A percentile compares a stretch with the other conserved stretches of the same genome.
Conservation (phyloP, 352 stramenopile genomes). For the Phytophthora idaei region DNA sequence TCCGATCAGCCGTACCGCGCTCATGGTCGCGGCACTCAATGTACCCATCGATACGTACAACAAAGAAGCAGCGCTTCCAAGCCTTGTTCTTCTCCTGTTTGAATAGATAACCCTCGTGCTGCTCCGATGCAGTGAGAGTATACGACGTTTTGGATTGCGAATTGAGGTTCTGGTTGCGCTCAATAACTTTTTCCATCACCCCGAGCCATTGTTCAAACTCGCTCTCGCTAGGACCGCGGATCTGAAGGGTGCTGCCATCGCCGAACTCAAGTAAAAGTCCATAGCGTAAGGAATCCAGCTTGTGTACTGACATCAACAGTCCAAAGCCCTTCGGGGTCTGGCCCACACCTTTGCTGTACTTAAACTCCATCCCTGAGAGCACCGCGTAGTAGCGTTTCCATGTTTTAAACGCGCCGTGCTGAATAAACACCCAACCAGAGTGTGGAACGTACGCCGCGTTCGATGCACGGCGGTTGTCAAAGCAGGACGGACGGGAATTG, state of each 20-base stretch:
- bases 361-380: conserved; percentile 75
- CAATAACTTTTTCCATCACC: conserved; percentile 55
- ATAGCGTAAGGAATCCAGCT: conserved; percentile 50
- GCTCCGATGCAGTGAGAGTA: conserved; percentile 61
- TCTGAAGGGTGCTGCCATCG: conserved; percentile 46
- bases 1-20: conserved; percentile 44
- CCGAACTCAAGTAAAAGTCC: conserved; percentile 64
- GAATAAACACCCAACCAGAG: conserved; percentile 72
- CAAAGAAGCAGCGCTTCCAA: conserved; percentile 69
- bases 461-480: conserved; percentile 62
- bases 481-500: conserved; percentile 53
- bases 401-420: conserved; percentile 58
- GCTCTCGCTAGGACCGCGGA: conserved; percentile 48
- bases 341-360: conserved; percentile 67
- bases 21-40: conserved; percentile 68
- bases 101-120: conserved; percentile 75
- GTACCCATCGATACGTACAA: conserved; percentile 73
- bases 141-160: conserved; percentile 76
- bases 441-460: conserved; percentile 62
- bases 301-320: conserved; percentile 49
- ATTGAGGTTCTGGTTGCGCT: conserved; percentile 54
- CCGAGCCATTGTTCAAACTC: conserved; percentile 64
- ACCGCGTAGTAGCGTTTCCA: conserved; percentile 82
- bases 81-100: conserved; percentile 61
- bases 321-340: conserved; percentile 75